Evolutionary conservation across 176 grass and related monocot species (phyloP).

Genomic region (Avena eriantha): DNA sequence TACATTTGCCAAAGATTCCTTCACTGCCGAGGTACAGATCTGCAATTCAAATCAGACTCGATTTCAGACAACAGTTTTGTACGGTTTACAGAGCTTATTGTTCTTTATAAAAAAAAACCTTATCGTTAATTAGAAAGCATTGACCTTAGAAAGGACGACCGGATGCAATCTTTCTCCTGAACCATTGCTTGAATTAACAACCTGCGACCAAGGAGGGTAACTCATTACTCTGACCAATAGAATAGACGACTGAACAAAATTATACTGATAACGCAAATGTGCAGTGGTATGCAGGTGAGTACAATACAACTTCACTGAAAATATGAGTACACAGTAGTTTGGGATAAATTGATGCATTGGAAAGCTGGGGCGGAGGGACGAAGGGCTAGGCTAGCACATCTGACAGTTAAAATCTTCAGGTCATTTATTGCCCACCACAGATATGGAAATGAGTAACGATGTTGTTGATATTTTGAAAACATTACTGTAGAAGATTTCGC

Average conservation of each 20-base stretch:
- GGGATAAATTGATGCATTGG: neutral
- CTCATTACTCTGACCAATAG: neutral
- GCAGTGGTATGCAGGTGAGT: no score
- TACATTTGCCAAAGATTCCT: conserved; percentile 92
- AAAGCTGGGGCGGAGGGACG: neutral
- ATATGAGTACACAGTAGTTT: no score
- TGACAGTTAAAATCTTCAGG: neutral
- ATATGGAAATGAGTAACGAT: conserved; percentile 4
- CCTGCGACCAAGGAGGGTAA: conserved; percentile 45
- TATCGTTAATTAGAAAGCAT: neutral
- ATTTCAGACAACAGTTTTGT: conserved; percentile 11
- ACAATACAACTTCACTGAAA: no score
- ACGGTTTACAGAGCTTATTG: conserved; percentile 9
- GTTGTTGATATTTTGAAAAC: neutral
- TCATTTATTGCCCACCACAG: neutral
- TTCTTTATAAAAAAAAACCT: neutral
- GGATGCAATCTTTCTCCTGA: conserved; percentile 58
- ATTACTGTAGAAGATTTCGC: neutral
- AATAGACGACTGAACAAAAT: neutral
- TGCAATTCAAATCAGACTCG: conserved; percentile 37
- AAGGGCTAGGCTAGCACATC: neutral
- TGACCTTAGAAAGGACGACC: conserved; percentile 66
- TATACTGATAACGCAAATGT: neutral
- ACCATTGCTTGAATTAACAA: conserved; percentile 53
- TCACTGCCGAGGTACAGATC: conserved; percentile 90